Evolutionary conservation across 768 basidiomycete genomes (phyloP).

Genomic region (Hebeloma cylindrosporum): DNA sequence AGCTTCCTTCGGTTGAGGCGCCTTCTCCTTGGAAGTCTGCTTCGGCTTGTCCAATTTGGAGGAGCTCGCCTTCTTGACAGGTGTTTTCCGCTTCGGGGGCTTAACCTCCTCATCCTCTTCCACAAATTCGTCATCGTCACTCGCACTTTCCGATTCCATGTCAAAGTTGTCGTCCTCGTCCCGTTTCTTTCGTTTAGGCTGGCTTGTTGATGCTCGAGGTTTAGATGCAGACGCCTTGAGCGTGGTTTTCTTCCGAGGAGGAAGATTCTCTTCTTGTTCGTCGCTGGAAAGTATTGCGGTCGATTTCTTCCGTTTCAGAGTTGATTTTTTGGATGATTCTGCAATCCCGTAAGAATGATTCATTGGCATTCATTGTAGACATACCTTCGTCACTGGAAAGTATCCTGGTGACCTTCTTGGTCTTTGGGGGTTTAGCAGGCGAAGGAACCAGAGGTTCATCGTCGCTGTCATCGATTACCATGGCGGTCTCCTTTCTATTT

Average conservation of each 20-base stretch:
- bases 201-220: slow-evolving; percentile 26
- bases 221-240: slow-evolving; percentile 24
- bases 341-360: no score
- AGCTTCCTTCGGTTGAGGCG: slow-evolving; percentile 14
- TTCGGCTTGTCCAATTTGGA: slow-evolving; percentile 19
- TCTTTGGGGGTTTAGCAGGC: slow-evolving; percentile 7
- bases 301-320: slow-evolving; percentile 22
- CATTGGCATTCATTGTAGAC: no score
- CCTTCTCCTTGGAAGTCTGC: slow-evolving; percentile 15
- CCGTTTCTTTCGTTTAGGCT: slow-evolving; percentile 21
- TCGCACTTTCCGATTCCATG: slow-evolving; percentile 20
- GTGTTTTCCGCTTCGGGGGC: slow-evolving; percentile 26
- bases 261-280: slow-evolving; percentile 37
- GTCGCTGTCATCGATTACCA: slow-evolving; percentile 28
- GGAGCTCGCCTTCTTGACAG: slow-evolving; percentile 23
- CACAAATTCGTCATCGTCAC: slow-evolving; percentile 16
- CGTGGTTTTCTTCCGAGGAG: slow-evolving; percentile 42
- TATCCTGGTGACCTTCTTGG: slow-evolving; percentile 9
- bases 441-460: slow-evolving; percentile 26
- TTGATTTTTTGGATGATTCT: slow-evolving; percentile 3
- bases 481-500: background rate
- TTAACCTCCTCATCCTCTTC: slow-evolving; percentile 25
- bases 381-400: slow-evolving; percentile 38
- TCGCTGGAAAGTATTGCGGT: slow-evolving; percentile 32
- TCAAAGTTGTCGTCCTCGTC: slow-evolving; percentile 29